Base-by-base conservation (phyloP, 2,329 filamentous ascomycete genomes). In the Aspergillus clavatus region DNA sequence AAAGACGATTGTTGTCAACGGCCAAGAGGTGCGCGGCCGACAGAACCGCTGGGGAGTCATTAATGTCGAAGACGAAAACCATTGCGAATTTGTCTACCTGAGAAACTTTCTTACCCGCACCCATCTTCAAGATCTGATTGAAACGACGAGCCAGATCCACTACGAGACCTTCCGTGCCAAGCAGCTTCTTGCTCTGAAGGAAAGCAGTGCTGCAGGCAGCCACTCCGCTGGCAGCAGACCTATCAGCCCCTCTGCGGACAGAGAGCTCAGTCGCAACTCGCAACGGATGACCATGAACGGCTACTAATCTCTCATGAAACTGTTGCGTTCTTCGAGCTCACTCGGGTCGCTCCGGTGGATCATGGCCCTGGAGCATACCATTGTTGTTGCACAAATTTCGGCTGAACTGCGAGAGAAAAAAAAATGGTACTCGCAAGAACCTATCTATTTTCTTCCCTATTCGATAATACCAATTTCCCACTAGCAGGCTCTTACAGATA, bases 111-210 rank as follows among this genome's bases (percentile, higher is more conserved):
- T 98, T 55, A 95, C 94, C 61, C 89, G 93, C 67, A 97, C 93
- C 54, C 93, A 98, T 72, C 82, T 98, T 46, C 93, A 98, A 79
- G 93, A 98, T 66, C 82, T 98, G 58, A 96, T 98, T 72, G 93
- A 98, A 77, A 98, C 93, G 24, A 98, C 93, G 38, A 96, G 90
- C 59, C 93, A 98, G 78, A 98, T 96, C 73, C 93, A 98, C 80
- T 98, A 98, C 79, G 93, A 98, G 80, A 95, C 89, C 48, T 98
- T 98, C 90, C 90, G 93, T 73, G 90, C 93, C 63, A 98, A 98
- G 84, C 93, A 98, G 74, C 79, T 98, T 63, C 77, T 98, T 66
- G 93, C 93, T 47, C 81, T 98, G 69, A 98, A 97, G 83, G 93
- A 98, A 79, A 95, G 87, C 79, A 95, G 88, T 66, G 88, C 89